These are phyloP conservation scores for Encephalitozoon intestinalis DNA, from an alignment of 371 early-diverging fungal species.

Conservation along the genomic window DNA sequence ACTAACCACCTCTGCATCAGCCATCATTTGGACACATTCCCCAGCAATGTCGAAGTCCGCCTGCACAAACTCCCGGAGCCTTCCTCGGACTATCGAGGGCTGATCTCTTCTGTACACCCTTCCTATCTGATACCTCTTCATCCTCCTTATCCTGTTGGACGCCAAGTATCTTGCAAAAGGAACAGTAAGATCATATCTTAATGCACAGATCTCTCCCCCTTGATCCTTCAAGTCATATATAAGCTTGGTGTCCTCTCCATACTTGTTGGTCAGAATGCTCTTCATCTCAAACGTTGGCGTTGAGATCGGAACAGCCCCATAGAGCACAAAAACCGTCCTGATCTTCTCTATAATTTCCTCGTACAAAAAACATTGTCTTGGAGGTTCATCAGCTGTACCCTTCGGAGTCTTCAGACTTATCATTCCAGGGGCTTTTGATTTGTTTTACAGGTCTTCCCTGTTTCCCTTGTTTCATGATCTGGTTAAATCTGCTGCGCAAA, in stretches of 20 bases:
- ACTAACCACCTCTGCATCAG: slow-evolving; percentile 84
- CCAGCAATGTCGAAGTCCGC: slow-evolving; percentile 99
- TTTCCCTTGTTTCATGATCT: not conserved
- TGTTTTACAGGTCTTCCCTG: not conserved
- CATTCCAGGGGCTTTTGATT: slow-evolving; percentile 17
- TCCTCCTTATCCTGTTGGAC: slow-evolving; percentile 70
- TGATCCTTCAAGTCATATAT: slow-evolving; percentile 95
- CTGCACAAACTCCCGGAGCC: slow-evolving; percentile 95
- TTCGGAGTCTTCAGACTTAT: slow-evolving; percentile 59
- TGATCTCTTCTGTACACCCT: slow-evolving; percentile 97
- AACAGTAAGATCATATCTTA: slow-evolving; percentile 95
- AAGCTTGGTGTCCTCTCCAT: slow-evolving; percentile 95
- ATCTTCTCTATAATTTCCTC: slow-evolving; percentile 78
- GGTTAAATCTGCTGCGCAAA: not conserved
- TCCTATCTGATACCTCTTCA: slow-evolving; percentile 91
- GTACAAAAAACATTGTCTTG: slow-evolving; percentile 82
- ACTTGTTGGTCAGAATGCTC: slow-evolving; percentile 90
- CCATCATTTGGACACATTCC: slow-evolving; percentile 79
- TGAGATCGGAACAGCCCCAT: slow-evolving; percentile 92
- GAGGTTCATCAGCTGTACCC: slow-evolving; percentile 89
- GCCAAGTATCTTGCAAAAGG: slow-evolving; percentile 96
- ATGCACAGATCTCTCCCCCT: slow-evolving; percentile 89
- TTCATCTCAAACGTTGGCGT: slow-evolving; percentile 98
- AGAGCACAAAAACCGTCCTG: slow-evolving; percentile 74
- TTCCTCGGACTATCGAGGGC: slow-evolving; percentile 90